These are phyloP conservation scores for Diaporthe batatas DNA, from an alignment of 2,329 filamentous ascomycete genomes.

Conservation along the genomic window DNA sequence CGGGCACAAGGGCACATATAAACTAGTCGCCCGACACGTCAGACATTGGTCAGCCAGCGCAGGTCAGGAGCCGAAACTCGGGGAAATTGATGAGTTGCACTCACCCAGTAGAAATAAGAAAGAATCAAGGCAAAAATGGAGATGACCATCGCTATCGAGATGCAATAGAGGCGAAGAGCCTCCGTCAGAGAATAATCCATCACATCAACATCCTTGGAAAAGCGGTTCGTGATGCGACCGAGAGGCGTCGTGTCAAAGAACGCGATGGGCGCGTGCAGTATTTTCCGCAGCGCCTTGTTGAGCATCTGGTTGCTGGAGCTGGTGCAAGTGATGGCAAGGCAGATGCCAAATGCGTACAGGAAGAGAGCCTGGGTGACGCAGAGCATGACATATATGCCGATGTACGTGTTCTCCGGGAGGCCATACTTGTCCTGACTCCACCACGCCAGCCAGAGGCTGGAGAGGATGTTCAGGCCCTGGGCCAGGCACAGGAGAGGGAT, in stretches of 20 bases:
- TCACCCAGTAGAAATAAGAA: slow-evolving; percentile 70
- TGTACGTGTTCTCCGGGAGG: slow-evolving; percentile 68
- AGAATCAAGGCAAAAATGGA: slow-evolving; percentile 75
- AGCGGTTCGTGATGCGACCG: slow-evolving; percentile 77
- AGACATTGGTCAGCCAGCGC: not conserved
- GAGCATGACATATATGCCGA: slow-evolving; percentile 64
- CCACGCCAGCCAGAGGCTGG: slow-evolving; percentile 78
- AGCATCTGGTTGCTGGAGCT: slow-evolving; percentile 75
- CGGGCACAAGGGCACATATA: slow-evolving; percentile 72
- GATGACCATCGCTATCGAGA: slow-evolving; percentile 73
- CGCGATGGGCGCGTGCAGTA: slow-evolving; percentile 38
- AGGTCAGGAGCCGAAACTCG: not conserved
- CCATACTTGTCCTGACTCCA: slow-evolving; percentile 76
- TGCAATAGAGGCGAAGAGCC: slow-evolving; percentile 74
- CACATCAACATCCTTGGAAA: slow-evolving; percentile 78
- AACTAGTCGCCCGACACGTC: slow-evolving; percentile 57
- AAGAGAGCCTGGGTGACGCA: slow-evolving; percentile 68
- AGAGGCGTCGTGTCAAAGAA: slow-evolving; percentile 79
- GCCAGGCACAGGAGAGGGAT: slow-evolving; percentile 64
- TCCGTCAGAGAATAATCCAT: slow-evolving; percentile 78
- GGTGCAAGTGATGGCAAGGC: slow-evolving; percentile 73
- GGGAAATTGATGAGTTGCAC: not conserved
- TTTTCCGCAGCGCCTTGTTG: slow-evolving; percentile 23
- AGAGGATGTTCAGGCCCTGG: slow-evolving; percentile 76
- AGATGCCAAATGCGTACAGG: slow-evolving; percentile 74